Evolutionary conservation across 108 stramenopile species (phyloP), one percentile per base, ranked within the genome.

Genomic region (Schizochytrium sp.): DNA sequence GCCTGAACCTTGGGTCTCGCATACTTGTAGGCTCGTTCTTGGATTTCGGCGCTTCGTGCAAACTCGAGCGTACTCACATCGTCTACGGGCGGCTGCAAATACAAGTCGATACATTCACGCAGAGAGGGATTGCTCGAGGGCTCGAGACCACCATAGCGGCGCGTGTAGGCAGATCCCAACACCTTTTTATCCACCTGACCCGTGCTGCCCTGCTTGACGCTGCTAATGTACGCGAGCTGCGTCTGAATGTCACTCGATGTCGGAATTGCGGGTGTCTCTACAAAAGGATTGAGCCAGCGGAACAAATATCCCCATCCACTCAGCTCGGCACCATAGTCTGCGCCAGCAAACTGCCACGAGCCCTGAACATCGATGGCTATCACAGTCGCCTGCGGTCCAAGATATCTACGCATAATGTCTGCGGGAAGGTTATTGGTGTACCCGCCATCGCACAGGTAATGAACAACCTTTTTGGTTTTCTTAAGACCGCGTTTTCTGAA

Each of bases 351-450:
- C 23, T n/a, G 18, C 47, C 90, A 90, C 72, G 47, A 41, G 23
- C 87, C 87, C 34, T 58, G 44, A 25, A 90, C 87, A 55, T 90
- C 90, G 29, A 87, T 25, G 43, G 90, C 90, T 21, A 90, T 90
- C 5, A 69, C 55, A 18, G 88, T 88, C 8, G 57, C 72, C 25
- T 53, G 45, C n/a, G 90, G 87, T 5, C 87, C 87, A 18, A 90
- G 59, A 5, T 44, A 28, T 8, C 41, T n/a, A 19, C 87, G 63
- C 90, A 90, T 90, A 5, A 88, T 57, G 53, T 89, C 76, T 5
- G 87, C 91, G 45, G 92, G 90, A 16, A 92, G 72, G 58, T 89
- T 91, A 72, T 92, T 91, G 28, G 89, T 83, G 87, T 92, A 92
- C 0, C 91, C 90, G 21, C 92, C 92, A 47, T 92, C 92, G 16